These are phyloP conservation scores for Flaveria floridana DNA, from an alignment of 140 eudicot genomes.

Conservation along the genomic window DNA sequence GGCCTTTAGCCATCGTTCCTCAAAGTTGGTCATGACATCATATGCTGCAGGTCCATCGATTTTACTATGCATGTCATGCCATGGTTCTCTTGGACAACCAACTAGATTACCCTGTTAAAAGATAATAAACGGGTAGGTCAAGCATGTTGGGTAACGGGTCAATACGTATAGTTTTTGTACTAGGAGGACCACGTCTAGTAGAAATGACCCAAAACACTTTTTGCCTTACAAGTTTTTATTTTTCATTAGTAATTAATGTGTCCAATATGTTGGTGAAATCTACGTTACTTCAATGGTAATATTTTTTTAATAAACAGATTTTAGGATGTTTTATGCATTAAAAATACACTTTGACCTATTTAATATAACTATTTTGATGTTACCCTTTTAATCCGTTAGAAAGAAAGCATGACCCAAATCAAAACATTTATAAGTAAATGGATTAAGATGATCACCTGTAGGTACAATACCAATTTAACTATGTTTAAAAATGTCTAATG, in stretches of 20 bases:
- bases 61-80: conserved; percentile 94
- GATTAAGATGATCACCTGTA: no score
- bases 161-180: neutral
- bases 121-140: neutral
- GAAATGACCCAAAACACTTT: neutral
- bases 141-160: neutral
- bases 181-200: neutral
- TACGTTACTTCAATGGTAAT: neutral
- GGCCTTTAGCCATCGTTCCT: conserved; percentile 89
- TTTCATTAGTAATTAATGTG: neutral
- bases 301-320: no score
- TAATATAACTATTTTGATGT: neutral
- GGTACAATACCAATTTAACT: no score
- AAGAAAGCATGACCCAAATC: neutral
- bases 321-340: neutral
- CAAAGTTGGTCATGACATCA: conserved; percentile 75
- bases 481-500: no score
- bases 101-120: conserved; percentile 45
- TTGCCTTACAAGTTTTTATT: neutral
- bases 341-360: neutral
- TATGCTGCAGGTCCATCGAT: conserved; percentile 98
- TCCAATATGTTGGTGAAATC: neutral
- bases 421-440: neutral
- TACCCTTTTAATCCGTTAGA: neutral
- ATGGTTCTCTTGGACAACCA: conserved; percentile 98